Base-by-base conservation (phyloP, 148 eudicot species). In the Chenopodium formosanum region DNA sequence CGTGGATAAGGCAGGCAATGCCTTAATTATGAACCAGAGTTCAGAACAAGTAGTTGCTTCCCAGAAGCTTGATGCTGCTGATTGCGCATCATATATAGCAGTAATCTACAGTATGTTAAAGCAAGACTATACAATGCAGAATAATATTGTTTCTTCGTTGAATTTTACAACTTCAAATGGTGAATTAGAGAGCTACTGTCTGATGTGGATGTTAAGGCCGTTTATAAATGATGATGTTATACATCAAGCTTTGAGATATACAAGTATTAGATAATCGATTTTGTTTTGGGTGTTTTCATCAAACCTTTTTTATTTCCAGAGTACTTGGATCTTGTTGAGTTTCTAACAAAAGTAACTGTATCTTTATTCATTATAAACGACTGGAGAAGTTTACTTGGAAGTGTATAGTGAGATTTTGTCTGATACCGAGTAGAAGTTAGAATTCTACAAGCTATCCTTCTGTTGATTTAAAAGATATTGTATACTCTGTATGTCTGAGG, bases 181-280 rank as follows among this genome's bases (percentile, higher is more conserved):
- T 60, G 96, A 93, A 86, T 76, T 93, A 66, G 93, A 90, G 48
- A 92, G 90, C 74, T 95, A 95, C 58, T 78, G 87, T 82, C 71
- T 87, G 37, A 95, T 95, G 98, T 93, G 96, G 98, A 89, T 94
- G 7, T 73, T 95, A 82, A 86, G 94, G 34, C 97, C 98, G 53
- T 95, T 78, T 80, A 69, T 95, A 62, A 77, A 87, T 29, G 90
- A 95, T 52, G 91, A 90, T 80, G 68, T 92, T 13, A 58, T 92
- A 85, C 87, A 78, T 79, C 83, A 85, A 82, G 96, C 97, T 79
- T 87, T 92, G 89, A 78, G 58, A 56, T 70, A 73, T 20, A 40
- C 44, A 40, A 40, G 44, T 40, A 48, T 82, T 14, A 70, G 83
- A 62, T 91, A 84, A 88, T 27, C 50, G 3, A 50, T 50, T 80